Percentiles rank a stretch among this genome's conserved stretches.
Evolutionary conservation across 306 rosid genomes (phyloP).

Genomic region (Cicer judaicum): DNA sequence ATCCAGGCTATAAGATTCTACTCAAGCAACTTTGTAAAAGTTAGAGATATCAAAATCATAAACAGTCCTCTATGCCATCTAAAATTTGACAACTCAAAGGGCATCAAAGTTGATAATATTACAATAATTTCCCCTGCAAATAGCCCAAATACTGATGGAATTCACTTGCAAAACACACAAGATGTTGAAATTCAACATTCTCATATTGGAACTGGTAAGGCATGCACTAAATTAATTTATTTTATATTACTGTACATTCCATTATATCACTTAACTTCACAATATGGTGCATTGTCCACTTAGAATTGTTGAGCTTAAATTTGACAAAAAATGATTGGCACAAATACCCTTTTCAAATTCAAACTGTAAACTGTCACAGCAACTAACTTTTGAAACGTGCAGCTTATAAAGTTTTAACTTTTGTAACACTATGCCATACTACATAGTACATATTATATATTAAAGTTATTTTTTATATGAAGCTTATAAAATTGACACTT

Average conservation of each 20-base stretch:
- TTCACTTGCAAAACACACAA: conserved; percentile 89
- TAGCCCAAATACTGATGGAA: conserved; percentile 94
- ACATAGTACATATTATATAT: conserved; percentile 16
- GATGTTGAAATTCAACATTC: conserved; percentile 84
- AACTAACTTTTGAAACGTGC: conserved; percentile 65
- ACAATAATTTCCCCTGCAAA: conserved; percentile 79
- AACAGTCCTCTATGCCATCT: conserved; percentile 93
- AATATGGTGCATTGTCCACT: conserved; percentile 54
- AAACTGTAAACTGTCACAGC: conserved; percentile 59
- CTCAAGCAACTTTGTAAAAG: conserved; percentile 62
- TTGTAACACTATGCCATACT: conserved; percentile 32
- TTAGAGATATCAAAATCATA: conserved; percentile 68
- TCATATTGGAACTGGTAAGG: conserved; percentile 69
- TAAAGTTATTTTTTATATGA: conserved; percentile 13
- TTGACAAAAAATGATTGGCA: conserved; percentile 49
- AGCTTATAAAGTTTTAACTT: conserved; percentile 42
- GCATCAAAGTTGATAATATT: conserved; percentile 65
- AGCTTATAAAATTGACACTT: conserved; percentile 35
- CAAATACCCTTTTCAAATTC: conserved; percentile 35
- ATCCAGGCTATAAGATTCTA: conserved; percentile 88
- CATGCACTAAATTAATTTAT: conserved; percentile 17
- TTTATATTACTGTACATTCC: conserved; percentile 32
- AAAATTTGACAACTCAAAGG: conserved; percentile 78
- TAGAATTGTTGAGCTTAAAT: conserved; percentile 32
- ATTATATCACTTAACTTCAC: conserved; percentile 34